Evolutionary conservation across 345 rosid species (phyloP).

Genomic region (Boechera divaricarpa): DNA sequence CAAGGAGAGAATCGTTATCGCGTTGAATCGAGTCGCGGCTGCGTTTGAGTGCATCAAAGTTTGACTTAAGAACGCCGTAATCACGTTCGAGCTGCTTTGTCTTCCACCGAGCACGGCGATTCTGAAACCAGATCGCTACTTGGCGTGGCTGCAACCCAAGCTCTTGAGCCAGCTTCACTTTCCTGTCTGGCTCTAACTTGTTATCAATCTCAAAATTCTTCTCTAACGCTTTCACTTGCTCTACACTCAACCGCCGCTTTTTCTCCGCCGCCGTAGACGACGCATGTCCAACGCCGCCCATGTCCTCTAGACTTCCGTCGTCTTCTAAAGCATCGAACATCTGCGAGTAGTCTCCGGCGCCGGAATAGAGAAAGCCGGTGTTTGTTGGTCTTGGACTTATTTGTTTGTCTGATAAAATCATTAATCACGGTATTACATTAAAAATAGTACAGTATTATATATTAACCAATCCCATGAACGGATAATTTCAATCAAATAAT

Average conservation of each 20-base stretch:
- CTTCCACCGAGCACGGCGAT: slow-evolving; percentile 92
- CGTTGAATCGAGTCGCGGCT: slow-evolving; percentile 66
- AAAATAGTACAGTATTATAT: neutral
- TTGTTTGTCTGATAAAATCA: slow-evolving; percentile 55
- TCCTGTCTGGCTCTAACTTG: slow-evolving; percentile 87
- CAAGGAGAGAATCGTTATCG: slow-evolving; percentile 78
- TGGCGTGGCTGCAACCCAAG: slow-evolving; percentile 84
- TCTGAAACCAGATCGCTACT: slow-evolving; percentile 93
- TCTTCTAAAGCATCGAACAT: slow-evolving; percentile 74
- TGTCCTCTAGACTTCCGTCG: slow-evolving; percentile 48
- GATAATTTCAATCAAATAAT: slow-evolving; percentile 11
- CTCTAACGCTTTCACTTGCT: slow-evolving; percentile 87
- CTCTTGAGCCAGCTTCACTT: slow-evolving; percentile 80
- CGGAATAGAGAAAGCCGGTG: slow-evolving; percentile 52
- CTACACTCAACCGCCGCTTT: slow-evolving; percentile 73
- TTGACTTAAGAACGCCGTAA: slow-evolving; percentile 62
- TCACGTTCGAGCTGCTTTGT: slow-evolving; percentile 87
- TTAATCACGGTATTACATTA: slow-evolving; percentile 11
- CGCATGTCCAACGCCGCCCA: slow-evolving; percentile 45
- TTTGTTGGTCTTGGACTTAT: slow-evolving; percentile 62
- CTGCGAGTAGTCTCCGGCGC: slow-evolving; percentile 46
- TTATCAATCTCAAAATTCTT: slow-evolving; percentile 85
- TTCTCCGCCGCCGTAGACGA: slow-evolving; percentile 55
- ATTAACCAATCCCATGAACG: slow-evolving; percentile 7
- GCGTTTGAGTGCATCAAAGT: slow-evolving; percentile 67